Evolutionary conservation across 2,329 filamentous ascomycete species (phyloP), one percentile per base, ranked within the genome.

Genomic region (Pestalotiopsis sp.): DNA sequence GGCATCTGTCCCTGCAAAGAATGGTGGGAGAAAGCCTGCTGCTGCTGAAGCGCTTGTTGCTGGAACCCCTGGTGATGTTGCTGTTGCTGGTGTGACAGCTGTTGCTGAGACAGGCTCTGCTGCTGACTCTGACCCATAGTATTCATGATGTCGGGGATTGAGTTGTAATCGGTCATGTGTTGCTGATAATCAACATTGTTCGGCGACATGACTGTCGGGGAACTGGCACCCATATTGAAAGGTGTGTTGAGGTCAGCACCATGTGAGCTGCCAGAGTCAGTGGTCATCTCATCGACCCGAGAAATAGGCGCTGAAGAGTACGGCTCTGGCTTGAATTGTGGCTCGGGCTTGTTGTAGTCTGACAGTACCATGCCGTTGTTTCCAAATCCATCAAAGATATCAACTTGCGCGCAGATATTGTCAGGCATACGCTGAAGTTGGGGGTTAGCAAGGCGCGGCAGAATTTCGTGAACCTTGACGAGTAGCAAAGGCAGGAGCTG

Each of bases 401-500:
- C 89, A 11, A 83, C 70, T 81, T 81, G 71, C 20, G 17, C 5
- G 20, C 78, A 81, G 39, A 83, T 73, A 56, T 82, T 87, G 64
- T 91, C 89, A 0, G 89, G 89, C 0, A 86, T 83, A 20, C 86
- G 86, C 70, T 87, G 86, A 14, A 91, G 84, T 82, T 89, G 86
- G 1, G 89, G 89, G 72, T 86, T 89, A 69, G 85, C 84, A 17
- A 91, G 82, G 14, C 85, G 84, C 7, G 92, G 91, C 3, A 95
- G 81, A 3, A 91, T 85, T 57, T 95, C 92, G 70, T 91, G 86
- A 52, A 95, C 87, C 81, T 95, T 96, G 77, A 87, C 88, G 67
- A 96, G 81, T 1, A 97, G 85, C 0, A 97, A 85, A 2, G 93
- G 93, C 14, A 95, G 83, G 77, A 94, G 96, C 65, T 92, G 91